Evolutionary conservation across 176 grass and related monocot genomes (phyloP), one percentile per base, ranked within the genome.

Genomic region (Paspalum notatum): DNA sequence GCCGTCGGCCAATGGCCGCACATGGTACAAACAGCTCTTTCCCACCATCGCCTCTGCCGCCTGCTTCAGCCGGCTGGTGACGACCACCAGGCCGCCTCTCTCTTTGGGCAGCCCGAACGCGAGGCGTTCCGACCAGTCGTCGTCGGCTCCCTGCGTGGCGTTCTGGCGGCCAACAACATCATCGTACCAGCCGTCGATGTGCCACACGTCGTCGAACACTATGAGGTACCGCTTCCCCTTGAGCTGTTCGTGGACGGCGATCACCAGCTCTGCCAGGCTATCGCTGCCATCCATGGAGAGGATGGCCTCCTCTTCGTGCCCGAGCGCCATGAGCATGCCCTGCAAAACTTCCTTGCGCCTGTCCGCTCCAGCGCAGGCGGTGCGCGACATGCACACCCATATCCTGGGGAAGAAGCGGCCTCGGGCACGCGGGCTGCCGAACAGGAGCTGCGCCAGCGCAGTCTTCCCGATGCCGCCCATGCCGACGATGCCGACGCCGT

Each of bases 151-250:
- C 45, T 22, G 71, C 14, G 46, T 12, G 50, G 20, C 26, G 47
- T 59, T 67, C 25, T 25, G 71, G 55, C 0, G 2, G 40, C 77
- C 72, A 42, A 65, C 48, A 22, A 88, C 15, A 8, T 85, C 26
- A 3, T 42, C 42, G 20, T 89, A 89, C 87, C 87, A 89, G n/a
- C 15, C 8, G 0, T 82, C 66, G 39, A 85, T 9, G 65, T 78
- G 81, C 87, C 87, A 89, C 38, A 85, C 78, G 24, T 89, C 87
- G 8, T 89, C 87, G 58, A 89, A 89, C 15, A 89, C 78, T 18
- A 82, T 39, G 56, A 89, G 72, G 32, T 73, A 82, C 12, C 78
- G 65, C 57, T 82, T 89, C 65, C 72, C 83, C 56, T 26, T 67
- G 40, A 89, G 79, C 52, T 89, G 71, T n/a, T 85, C 49, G 17